These are phyloP conservation scores for Trichosporon asahii DNA, from an alignment of 1,284 basidiomycete genomes.

Conservation along the genomic window DNA sequence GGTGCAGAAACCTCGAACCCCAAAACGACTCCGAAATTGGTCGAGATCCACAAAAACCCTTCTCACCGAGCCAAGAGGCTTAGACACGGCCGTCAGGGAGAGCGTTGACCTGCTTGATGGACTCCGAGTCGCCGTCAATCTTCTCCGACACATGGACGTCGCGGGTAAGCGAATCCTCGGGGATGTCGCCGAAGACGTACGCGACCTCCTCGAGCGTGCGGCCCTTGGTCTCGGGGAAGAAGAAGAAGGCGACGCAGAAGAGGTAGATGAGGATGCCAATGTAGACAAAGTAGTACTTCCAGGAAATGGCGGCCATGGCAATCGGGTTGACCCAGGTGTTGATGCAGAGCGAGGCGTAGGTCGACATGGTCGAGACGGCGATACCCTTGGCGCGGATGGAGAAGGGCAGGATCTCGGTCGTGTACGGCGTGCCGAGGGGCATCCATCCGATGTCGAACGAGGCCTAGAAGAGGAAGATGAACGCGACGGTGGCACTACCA, in stretches of 20 bases:
- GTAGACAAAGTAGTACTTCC: slow-evolving; percentile 30
- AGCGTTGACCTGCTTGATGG: background rate
- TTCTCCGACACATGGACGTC: background rate
- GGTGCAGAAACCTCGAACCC: background rate
- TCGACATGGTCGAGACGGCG: slow-evolving; percentile 10
- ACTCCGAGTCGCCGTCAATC: background rate
- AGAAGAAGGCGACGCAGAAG: slow-evolving; percentile 33
- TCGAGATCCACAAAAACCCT: background rate
- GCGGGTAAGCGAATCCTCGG: background rate
- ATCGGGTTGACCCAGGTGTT: slow-evolving; percentile 32
- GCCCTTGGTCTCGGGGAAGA: slow-evolving; percentile 43
- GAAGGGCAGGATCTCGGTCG: slow-evolving; percentile 65
- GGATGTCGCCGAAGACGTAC: slow-evolving; percentile 4
- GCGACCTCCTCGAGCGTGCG: slow-evolving; percentile 7
- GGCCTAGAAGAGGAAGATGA: slow-evolving; percentile 26
- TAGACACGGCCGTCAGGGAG: background rate
- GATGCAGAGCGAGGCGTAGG: slow-evolving; percentile 18
- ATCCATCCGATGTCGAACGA: slow-evolving; percentile 20
- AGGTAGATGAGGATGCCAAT: slow-evolving; percentile 26
- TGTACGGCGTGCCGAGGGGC: slow-evolving; percentile 17
- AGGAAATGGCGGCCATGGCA: slow-evolving; percentile 27
- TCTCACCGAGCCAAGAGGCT: background rate
- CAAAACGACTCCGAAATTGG: background rate
- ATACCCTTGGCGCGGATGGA: slow-evolving; percentile 62
- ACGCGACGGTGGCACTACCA: slow-evolving; percentile 19